A percentile compares a stretch with the other conserved stretches of the same genome.
These are phyloP conservation scores for Colletotrichum lentis DNA, from an alignment of 2,329 filamentous ascomycete genomes.

Conservation along the genomic window DNA sequence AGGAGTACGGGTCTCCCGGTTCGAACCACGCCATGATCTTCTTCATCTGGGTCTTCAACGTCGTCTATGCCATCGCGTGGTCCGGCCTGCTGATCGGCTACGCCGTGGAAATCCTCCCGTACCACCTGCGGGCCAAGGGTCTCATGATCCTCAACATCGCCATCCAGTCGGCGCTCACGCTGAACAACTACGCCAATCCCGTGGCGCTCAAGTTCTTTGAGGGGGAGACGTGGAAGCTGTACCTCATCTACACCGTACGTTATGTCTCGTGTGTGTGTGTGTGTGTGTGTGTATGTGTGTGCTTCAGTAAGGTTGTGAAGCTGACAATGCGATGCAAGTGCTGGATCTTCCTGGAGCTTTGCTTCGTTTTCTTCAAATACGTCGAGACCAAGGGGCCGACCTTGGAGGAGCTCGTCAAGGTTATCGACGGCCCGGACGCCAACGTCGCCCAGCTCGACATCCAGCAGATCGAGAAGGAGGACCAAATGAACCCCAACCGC, in stretches of 20 bases:
- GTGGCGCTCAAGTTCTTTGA: constrained; percentile 39
- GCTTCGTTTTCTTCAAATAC: constrained; percentile 60
- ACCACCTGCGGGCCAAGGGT: constrained; percentile 64
- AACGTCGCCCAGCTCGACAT: constrained; percentile 56
- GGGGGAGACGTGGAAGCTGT: constrained; percentile 31
- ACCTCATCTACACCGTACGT: constrained; percentile 30
- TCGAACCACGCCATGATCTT: constrained; percentile 64
- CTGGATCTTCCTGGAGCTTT: constrained; percentile 29
- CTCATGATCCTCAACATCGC: constrained; percentile 71
- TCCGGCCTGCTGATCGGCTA: constrained; percentile 66
- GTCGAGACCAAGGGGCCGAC: constrained; percentile 71
- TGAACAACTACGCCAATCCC: constrained; percentile 49
- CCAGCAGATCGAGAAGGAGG: constrained; percentile 55
- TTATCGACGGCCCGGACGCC: constrained; percentile 70
- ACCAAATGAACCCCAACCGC: constrained; percentile 6
- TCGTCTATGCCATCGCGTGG: constrained; percentile 67
- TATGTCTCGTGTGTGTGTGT: no score
- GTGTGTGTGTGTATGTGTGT: no score
- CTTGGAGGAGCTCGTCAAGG: constrained; percentile 71
- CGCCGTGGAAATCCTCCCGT: constrained; percentile 66
- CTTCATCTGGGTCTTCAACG: constrained; percentile 66
- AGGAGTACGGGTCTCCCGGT: constrained; percentile 52
- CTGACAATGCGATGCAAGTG: constrained; percentile 3
- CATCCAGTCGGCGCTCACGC: constrained; percentile 66
- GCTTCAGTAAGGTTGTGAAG: no score